These are phyloP conservation scores for Globisporangium heterothallicum DNA, from an alignment of 352 stramenopile genomes.

Conservation along the genomic window DNA sequence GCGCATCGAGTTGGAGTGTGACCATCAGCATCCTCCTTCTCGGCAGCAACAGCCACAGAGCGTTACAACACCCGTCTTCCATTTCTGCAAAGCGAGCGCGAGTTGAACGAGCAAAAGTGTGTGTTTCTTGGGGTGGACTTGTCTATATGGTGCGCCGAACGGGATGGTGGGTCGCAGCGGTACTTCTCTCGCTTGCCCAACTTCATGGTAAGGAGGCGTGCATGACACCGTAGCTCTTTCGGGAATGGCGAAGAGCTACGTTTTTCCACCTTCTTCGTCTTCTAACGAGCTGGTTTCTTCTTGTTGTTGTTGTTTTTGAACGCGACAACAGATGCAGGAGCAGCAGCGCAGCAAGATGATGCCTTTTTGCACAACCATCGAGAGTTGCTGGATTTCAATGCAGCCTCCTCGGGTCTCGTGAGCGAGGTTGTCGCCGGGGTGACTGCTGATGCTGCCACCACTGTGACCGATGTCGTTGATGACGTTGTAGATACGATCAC, in stretches of 20 bases:
- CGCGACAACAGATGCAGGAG: background rate
- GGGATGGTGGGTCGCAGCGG: conserved; percentile 8
- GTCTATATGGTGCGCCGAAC: conserved; percentile 12
- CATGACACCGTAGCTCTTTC: background rate
- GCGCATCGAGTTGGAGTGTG: background rate
- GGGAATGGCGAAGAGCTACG: background rate
- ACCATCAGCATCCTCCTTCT: background rate
- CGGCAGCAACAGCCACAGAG: background rate
- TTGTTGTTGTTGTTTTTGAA: background rate
- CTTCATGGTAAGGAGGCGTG: conserved; percentile 1
- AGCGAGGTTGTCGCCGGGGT: background rate
- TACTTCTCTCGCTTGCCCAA: conserved; percentile 11
- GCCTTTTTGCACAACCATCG: background rate
- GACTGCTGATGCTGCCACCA: background rate
- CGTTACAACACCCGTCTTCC: no score
- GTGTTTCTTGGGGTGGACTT: background rate
- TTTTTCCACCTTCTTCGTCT: no score
- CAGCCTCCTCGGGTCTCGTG: background rate
- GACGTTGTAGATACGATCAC: background rate
- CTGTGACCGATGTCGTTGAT: background rate
- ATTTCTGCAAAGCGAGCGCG: no score
- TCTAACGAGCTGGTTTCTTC: background rate
- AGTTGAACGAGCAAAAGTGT: background rate
- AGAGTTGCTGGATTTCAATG: conserved; percentile 5
- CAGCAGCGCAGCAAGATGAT: background rate